Percentiles rank a stretch among this genome's conserved stretches.
Evolutionary conservation across 2,329 filamentous ascomycete species (phyloP).

Genomic region (Orbilia oligospora): DNA sequence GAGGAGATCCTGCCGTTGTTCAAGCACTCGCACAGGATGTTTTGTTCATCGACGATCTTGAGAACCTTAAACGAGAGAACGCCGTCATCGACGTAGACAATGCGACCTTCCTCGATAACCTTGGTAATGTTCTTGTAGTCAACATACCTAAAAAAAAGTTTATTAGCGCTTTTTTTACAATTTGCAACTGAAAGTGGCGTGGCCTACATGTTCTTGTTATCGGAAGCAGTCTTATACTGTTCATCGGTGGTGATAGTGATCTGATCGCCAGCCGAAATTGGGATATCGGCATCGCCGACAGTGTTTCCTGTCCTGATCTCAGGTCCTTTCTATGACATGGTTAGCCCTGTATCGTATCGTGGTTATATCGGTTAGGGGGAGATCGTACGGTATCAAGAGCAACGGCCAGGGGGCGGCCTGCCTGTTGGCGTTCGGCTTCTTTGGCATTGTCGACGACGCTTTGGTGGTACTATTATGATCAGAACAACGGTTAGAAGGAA

Average conservation of each 20-base stretch:
- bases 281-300: conserved; percentile 78
- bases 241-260: conserved; percentile 98
- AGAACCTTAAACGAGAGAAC: conserved; percentile 96
- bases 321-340: conserved; percentile 76
- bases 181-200: conserved; percentile 9
- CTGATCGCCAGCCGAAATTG: conserved; percentile 84
- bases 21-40: conserved; percentile 84
- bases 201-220: conserved; percentile 91
- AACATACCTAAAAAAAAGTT: conserved; percentile 77
- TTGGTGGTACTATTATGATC: conserved; percentile 83
- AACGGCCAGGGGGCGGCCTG: conserved; percentile 92
- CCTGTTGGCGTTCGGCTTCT: conserved; percentile 81
- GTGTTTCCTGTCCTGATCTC: conserved; percentile 89
- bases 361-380: conserved; percentile 10
- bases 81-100: conserved; percentile 98
- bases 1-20: conserved; percentile 99
- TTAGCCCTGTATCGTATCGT: conserved; percentile 34
- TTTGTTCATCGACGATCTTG: conserved; percentile 88
- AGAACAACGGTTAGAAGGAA: conserved; percentile 5
- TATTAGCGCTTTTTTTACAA: background rate
- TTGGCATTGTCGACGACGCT: conserved; percentile 97
- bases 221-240: conserved; percentile 84
- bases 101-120: conserved; percentile 90
- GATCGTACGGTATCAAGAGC: conserved; percentile 78
- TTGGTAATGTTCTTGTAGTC: conserved; percentile 99